phyloP scores from a whole-genome alignment of 768 basidiomycete species.

The Tricholoma furcatifolium region DNA sequence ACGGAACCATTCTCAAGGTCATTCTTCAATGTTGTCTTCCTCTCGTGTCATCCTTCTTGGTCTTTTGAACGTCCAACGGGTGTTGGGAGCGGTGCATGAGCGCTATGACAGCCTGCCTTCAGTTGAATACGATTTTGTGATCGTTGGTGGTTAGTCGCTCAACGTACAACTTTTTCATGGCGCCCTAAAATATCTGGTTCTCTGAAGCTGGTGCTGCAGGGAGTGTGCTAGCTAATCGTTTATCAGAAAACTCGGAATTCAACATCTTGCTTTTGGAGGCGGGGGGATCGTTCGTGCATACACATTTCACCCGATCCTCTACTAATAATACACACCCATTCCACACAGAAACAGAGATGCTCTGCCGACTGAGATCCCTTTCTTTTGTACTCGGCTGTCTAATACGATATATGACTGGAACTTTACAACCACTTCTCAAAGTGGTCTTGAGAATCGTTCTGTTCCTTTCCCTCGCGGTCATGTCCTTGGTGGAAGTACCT shows the following conservation, averaged over 20 bases:
- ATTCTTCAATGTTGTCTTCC: background rate
- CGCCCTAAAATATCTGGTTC: background rate
- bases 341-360: constrained; percentile 9
- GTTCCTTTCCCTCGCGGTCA: constrained; percentile 24
- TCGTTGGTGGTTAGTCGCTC: constrained; percentile 19
- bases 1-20: no score
- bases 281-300: constrained; percentile 9
- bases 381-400: constrained; percentile 15
- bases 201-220: constrained; percentile 12
- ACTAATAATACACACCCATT: background rate
- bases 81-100: constrained; percentile 4
- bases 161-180: background rate
- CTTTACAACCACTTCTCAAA: constrained; percentile 28
- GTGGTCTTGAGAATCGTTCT: constrained; percentile 19
- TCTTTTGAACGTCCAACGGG: background rate
- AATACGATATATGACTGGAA: constrained; percentile 28
- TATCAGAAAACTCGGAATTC: constrained; percentile 9
- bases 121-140: constrained; percentile 14
- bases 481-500: constrained; percentile 29
- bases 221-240: constrained; percentile 11
- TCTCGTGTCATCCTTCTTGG: background rate
- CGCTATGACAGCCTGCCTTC: constrained; percentile 4
- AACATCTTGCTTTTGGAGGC: constrained; percentile 10
- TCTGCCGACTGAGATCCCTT: constrained; percentile 11
- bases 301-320: background rate